Evolutionary conservation across 805 yeast species (phyloP), one percentile per base, ranked within the genome.

Genomic region (Candida maesae): DNA sequence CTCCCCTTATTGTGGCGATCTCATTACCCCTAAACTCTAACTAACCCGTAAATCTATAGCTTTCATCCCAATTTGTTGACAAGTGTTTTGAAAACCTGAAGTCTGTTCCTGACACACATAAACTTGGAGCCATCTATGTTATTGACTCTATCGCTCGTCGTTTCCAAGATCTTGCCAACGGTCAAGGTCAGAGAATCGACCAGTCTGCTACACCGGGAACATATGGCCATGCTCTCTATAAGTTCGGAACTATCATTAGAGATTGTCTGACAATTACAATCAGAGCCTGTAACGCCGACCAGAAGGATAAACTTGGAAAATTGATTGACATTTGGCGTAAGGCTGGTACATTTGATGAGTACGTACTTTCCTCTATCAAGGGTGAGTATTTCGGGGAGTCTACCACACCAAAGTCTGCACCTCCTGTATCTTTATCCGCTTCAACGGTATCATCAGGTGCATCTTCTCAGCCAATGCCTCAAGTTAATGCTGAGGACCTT

Each of bases 271-370:
- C 76, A 48, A 81, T 81, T 52, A 78, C 87, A 23, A 63, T 81
- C 49, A 68, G 73, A 31, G 76, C 73, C 45, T 69, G 78, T 46
- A 65, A 72, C 45, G 71, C 66, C 41, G 84, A 71, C 58, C 84
- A 70, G 63, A 76, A 63, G 58, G 88, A 79, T 44, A 93, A 90
- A 62, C 77, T 89, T 52, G 70, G 80, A 55, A 91, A 89, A 64
- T 72, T 93, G 52, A 75, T 93, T 50, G 95, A 87, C 49, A 90
- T 93, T 55, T 93, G 99, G 99, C 86, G 79, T 51, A 79, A 86
- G 49, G 83, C 89, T 27, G 79, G 78, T 32, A 84, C 96, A 13
- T 91, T 93, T 65, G 70, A 71, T 41, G 74, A 76, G 32, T 69
- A 71, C 30, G 65, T 72, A 24, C 67, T 93, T 41, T 63, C 71